Evolutionary conservation across 306 rosid genomes (phyloP).

Genomic region (Cucurbita pepo): DNA sequence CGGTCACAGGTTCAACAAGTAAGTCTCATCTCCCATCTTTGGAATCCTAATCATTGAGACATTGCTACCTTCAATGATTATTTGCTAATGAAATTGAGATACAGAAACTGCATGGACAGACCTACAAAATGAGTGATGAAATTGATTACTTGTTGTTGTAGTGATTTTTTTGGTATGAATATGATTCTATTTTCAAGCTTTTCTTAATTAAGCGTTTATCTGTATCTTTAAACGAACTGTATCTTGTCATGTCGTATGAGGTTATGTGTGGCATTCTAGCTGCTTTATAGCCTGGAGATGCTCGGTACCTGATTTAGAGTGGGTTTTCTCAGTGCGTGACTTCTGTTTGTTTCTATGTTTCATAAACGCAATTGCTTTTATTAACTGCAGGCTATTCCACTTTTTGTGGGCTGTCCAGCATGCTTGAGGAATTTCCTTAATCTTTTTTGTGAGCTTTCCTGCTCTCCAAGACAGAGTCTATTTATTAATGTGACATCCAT

Average conservation of each 20-base stretch:
- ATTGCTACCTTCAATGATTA: background rate
- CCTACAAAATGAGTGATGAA: background rate
- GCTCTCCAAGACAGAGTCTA: slow-evolving; percentile 85
- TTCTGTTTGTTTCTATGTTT: background rate
- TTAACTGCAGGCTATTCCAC: slow-evolving; percentile 74
- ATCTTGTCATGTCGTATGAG: background rate
- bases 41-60: background rate
- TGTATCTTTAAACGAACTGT: background rate
- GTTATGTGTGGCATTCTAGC: background rate
- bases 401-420: slow-evolving; percentile 96
- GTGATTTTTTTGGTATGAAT: background rate
- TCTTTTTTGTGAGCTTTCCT: slow-evolving; percentile 86
- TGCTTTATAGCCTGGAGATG: background rate
- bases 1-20: slow-evolving; percentile 86
- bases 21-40: slow-evolving; percentile 10
- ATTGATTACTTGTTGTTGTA: background rate
- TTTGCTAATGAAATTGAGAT: background rate
- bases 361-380: background rate
- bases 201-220: background rate
- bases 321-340: background rate
- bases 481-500: slow-evolving; percentile 78
- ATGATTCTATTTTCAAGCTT: too few relatives aligned
- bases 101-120: background rate
- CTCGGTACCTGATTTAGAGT: background rate
- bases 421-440: slow-evolving; percentile 92